Base-by-base conservation (phyloP, 164 flowering plant genomes). In the Magnolia officinalis region DNA sequence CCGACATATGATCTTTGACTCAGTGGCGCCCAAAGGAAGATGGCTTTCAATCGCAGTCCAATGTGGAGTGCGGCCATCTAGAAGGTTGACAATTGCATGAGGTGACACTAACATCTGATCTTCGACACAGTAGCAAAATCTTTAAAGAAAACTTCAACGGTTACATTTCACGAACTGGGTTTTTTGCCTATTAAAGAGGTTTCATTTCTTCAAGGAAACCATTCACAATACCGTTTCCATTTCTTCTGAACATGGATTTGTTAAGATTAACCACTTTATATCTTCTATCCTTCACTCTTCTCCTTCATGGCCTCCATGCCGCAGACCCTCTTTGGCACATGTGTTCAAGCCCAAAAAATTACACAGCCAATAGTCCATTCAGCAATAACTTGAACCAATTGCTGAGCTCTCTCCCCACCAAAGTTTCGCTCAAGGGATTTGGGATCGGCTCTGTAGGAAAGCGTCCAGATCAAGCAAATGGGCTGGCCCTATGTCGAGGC, bases 401-500 rank as follows among this genome's bases (percentile, higher is more conserved):
- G 70, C 8, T 74, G 6, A 16, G 64, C 16, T 68, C 55, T n/a
- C 86, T 87, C 73, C 71, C 72, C 74, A n/a, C 21, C 78, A 66
- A 77, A 70, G 74, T 70, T 75, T 81, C 89, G 10, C 13, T 74
- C 18, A 68, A 77, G 0, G 86, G 88, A 19, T 87, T 84, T 64
- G 78, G 69, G 8, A 9, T 58, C 5, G 73, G 70, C 68, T 70
- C 81, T 1, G 50, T 71, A 0, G 83, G 80, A 19, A 2, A 24
- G 13, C 52, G 20, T 13, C 63, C 45, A 8, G 72, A 73, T 21
- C 74, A 63, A 5, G 77, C 69, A 4, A 52, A 81, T 50, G 86
- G 82, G 8, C 82, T 85, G 0, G 81, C 78, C 16, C 80, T 87
- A 16, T 89, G 85, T 63, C 85, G 92, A 8, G 90, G 92, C 8